phyloP scores from a whole-genome alignment of 1,139 yeast genomes.

The Geotrichum siamense region DNA sequence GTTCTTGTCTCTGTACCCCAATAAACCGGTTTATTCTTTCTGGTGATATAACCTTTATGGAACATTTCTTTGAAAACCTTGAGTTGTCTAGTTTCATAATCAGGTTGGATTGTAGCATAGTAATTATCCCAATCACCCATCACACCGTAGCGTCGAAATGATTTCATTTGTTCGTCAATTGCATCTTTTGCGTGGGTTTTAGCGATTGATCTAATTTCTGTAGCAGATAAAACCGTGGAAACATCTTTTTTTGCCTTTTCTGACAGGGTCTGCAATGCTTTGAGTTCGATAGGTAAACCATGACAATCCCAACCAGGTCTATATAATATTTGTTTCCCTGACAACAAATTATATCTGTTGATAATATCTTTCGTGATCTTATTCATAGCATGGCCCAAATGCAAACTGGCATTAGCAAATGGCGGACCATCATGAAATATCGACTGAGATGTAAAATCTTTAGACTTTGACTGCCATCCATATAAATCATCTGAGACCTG shows the following conservation, averaged over 20 bases:
- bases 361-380: conserved; percentile 83
- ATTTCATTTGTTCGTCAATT: conserved; percentile 53
- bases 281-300: conserved; percentile 91
- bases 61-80: conserved; percentile 60
- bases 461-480: conserved; percentile 36
- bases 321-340: conserved; percentile 58
- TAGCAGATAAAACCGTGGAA: conserved; percentile 35
- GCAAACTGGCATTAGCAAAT: conserved; percentile 91
- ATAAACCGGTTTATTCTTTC: conserved; percentile 91
- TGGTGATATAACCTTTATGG: conserved; percentile 57
- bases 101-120: conserved; percentile 64
- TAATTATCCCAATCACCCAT: conserved; percentile 74
- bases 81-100: conserved; percentile 69
- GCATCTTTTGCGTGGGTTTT: conserved; percentile 59
- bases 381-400: conserved; percentile 89
- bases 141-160: conserved; percentile 64
- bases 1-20: conserved; percentile 96
- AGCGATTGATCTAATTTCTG: conserved; percentile 59
- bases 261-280: conserved; percentile 44
- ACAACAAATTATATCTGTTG: conserved; percentile 58
- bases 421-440: conserved; percentile 97
- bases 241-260: conserved; percentile 33
- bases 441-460: conserved; percentile 36
- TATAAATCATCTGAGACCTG: conserved; percentile 39
- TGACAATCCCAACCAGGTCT: conserved; percentile 99